Base-by-base conservation (phyloP, 163 green algal genomes). In the Chlamydomonas reinhardtii region DNA sequence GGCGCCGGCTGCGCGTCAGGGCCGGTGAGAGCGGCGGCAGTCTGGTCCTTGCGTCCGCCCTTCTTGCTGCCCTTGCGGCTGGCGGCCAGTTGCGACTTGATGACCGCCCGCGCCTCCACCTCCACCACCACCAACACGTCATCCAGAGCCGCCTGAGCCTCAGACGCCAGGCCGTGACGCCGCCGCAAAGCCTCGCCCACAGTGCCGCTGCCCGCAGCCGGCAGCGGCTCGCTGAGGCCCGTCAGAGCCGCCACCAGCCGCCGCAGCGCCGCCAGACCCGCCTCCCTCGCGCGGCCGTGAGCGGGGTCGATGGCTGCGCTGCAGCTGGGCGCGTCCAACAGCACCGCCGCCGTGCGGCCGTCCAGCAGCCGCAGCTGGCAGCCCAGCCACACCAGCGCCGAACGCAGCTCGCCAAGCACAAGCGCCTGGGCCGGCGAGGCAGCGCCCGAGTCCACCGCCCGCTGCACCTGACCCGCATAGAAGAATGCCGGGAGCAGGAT, bases 401-500 rank as follows among this genome's bases (percentile, higher is more conserved):
- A 34, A 29, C 90, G 85, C 39, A 95, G 90, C 91, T 94, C 92
- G 4, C 77, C 82, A 4, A 95, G 85, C 37, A 92, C 90, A 76
- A 94, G 86, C 56, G 61, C 37, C 85, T 95, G 92, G 1, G 56
- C 64, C 17, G 87, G 48, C 73, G 82, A 76, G 20, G 93, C 52
- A 59, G 79, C 48, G 34, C 88, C 86, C 11, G 62, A 76, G 84
- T 95, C 92, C 68, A 94, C 48, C 31, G 90, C 32, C 6, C 61
- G 61, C 65, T 86, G 87, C 62, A 91, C 82, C 81, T 92, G 84
- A 29, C 91, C 91, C 35, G 91, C 91, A 66, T 92, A 94, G 88
- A 94, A 94, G 77, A 92, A 94, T 25, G 89, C 91, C 54, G 91
- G 91, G 43, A 94, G 86, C 64, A 94, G 83, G 71, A 92, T 88